Percentiles rank a stretch among this genome's conserved stretches.
Evolutionary conservation across 306 rosid species (phyloP).

Genomic region (Pterocarpus macrocarpus): DNA sequence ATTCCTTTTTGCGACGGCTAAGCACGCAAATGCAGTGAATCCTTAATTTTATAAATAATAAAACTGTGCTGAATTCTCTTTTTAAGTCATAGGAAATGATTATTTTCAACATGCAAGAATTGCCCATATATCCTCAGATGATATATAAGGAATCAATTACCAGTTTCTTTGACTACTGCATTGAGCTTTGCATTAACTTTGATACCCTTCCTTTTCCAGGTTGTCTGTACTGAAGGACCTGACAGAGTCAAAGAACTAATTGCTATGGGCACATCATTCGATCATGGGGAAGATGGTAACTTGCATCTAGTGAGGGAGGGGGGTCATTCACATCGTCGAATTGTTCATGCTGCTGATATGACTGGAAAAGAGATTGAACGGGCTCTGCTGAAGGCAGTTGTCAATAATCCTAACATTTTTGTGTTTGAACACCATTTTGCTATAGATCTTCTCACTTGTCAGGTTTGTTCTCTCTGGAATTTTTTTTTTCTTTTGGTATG

Average conservation of each 20-base stretch:
- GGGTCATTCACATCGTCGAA: slow-evolving; percentile 90
- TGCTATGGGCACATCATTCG: slow-evolving; percentile 94
- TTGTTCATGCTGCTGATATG: slow-evolving; percentile 97
- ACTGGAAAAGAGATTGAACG: slow-evolving; percentile 96
- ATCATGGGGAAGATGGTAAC: slow-evolving; percentile 93
- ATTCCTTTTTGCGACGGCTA: not conserved
- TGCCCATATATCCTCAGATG: not conserved
- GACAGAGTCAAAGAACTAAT: slow-evolving; percentile 91
- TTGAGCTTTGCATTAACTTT: slow-evolving; percentile 25
- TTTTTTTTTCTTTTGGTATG: not conserved
- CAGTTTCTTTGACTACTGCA: slow-evolving; percentile 20
- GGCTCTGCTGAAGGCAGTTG: slow-evolving; percentile 72
- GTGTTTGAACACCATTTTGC: slow-evolving; percentile 94
- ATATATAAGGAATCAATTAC: slow-evolving; percentile 13
- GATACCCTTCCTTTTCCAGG: slow-evolving; percentile 59
- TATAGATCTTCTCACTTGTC: slow-evolving; percentile 87
- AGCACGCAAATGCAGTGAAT: not conserved
- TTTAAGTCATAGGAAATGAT: slow-evolving; percentile 15
- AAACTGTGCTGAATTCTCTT: slow-evolving; percentile 6
- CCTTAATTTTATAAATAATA: slow-evolving; percentile 1
- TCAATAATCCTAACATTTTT: slow-evolving; percentile 77
- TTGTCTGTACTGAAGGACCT: slow-evolving; percentile 99
- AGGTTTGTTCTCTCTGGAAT: slow-evolving; percentile 60
- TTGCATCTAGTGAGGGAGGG: slow-evolving; percentile 93
- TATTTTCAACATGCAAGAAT: slow-evolving; percentile 23